Conservation (phyloP, 2,329 filamentous ascomycete species). For the Pseudonectria buxi region DNA sequence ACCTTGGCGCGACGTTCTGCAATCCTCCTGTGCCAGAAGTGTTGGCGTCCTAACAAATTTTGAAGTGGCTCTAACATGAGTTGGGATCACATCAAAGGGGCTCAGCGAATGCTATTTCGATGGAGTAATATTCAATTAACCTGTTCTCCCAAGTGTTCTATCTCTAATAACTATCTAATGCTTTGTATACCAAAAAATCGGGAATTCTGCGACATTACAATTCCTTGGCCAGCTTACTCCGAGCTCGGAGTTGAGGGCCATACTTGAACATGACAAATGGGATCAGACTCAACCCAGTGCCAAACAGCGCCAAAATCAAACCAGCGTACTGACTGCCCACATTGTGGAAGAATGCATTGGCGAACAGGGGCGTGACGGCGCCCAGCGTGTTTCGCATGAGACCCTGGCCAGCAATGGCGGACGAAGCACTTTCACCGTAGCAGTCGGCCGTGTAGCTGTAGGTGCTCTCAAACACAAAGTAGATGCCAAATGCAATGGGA, state of each 20-base stretch:
- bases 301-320: conserved; percentile 13
- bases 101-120: too few relatives aligned
- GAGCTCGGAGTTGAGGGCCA: conserved; percentile 13
- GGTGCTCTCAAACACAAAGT: conserved; percentile 16
- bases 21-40: too few relatives aligned
- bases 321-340: conserved; percentile 16
- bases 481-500: conserved; percentile 15
- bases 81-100: too few relatives aligned
- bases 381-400: conserved; percentile 16
- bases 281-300: conserved; percentile 13
- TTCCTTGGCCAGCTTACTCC: conserved; percentile 15
- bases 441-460: conserved; percentile 17
- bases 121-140: too few relatives aligned
- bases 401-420: conserved; percentile 15
- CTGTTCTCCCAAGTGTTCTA: too few relatives aligned
- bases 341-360: conserved; percentile 16
- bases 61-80: too few relatives aligned
- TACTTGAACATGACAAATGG: conserved; percentile 17
- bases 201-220: conserved; percentile 3
- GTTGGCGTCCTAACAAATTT: too few relatives aligned
- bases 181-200: too few relatives aligned
- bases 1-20: too few relatives aligned
- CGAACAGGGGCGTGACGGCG: conserved; percentile 14
- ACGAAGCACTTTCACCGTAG: conserved; percentile 15
- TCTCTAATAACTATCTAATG: too few relatives aligned